Evolutionary conservation across 345 rosid species (phyloP), one percentile per base, ranked within the genome.

Genomic region (Hevea brasiliensis): DNA sequence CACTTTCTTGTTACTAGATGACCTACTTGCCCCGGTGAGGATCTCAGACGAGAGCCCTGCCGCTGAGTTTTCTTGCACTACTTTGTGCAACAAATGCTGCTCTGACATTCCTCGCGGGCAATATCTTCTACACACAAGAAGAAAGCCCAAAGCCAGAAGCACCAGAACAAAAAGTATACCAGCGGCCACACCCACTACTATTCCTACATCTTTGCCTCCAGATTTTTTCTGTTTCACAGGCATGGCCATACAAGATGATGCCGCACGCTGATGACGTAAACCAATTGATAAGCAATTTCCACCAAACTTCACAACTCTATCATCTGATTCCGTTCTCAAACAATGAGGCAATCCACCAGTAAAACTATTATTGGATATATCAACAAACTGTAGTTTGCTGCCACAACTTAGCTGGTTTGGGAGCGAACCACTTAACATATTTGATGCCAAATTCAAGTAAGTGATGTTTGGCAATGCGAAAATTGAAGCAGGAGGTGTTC

Each of bases 261-360:
- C 69, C 1, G 76, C 72, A 65, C 81, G 87, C 84, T 91, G 97
- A 50, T 81, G 73, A 68, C 55, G 45, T 47, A 63, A 70, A 54
- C 41, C 80, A 21, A 78, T 47, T 24, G 91, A 88, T 42, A 91
- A 78, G 80, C 94, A 91, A 74, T 91, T 91, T 26, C 89, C 89
- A 45, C 72, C 82, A 47, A 80, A 68, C 64, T 74, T 83, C 23
- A 87, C 82, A 1, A 53, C 66, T 67, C 70, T 56, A 70, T 70
- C 64, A 48, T 60, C 77, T 1, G 82, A 72, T 56, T 64, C 65
- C 35, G 54, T 69, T 57, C 80, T 87, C 79, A 91, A 72, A 75
- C 97, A 89, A 73, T 45, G 18, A 74, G 97, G 93, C 58, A 91
- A 41, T 55, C 74, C 78, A 32, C 93, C 93, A 13, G 84, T 83